Base-by-base conservation (phyloP, 148 eudicot species). In the Rhododendron simsii region DNA sequence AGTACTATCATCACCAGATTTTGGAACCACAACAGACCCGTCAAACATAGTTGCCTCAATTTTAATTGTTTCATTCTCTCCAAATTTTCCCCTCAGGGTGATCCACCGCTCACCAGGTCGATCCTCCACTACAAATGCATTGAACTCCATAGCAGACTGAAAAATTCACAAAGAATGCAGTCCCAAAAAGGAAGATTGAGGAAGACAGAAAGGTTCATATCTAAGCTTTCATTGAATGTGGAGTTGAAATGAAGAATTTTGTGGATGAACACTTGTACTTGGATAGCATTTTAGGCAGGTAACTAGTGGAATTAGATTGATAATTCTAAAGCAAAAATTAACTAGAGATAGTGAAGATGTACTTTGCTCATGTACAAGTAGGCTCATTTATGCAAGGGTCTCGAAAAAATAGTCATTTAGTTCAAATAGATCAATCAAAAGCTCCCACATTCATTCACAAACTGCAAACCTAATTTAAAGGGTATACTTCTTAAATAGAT, bases 61-160 rank as follows among this genome's bases (percentile, higher is more conserved):
- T 81, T 81, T 81, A 53, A 81, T 55, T 65, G 90, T 88, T 88
- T 93, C 95, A 67, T 91, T 89, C 75, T 87, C 91, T 77, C 87
- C 89, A 83, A 88, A 92, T 82, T 89, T 95, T 65, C 90, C 89
- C 80, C 57, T 90, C 84, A 94, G 89, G 81, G 91, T 94, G 74
- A 94, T 83, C 88, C 86, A 95, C 86, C 90, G 91, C 87, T 93
- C 88, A 12, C 98, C 93, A 71, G 92, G 96, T 67, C 82, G 90
- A 82, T 95, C 95, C 84, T 93, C 93, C 82, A 94, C 92, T n/a
- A 83, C 39, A 83, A 93, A 94, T 37, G 35, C 67, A 84, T 90
- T 88, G 79, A 90, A 93, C 48, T 87, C 84, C 48, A 86, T 77
- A 78, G 82, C 89, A 83, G 94, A 95, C 98, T 95, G 74, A 35